Evolutionary conservation across 176 grass and related monocot genomes (phyloP), one percentile per base, ranked within the genome.

Genomic region (Pontederia paniculata): DNA sequence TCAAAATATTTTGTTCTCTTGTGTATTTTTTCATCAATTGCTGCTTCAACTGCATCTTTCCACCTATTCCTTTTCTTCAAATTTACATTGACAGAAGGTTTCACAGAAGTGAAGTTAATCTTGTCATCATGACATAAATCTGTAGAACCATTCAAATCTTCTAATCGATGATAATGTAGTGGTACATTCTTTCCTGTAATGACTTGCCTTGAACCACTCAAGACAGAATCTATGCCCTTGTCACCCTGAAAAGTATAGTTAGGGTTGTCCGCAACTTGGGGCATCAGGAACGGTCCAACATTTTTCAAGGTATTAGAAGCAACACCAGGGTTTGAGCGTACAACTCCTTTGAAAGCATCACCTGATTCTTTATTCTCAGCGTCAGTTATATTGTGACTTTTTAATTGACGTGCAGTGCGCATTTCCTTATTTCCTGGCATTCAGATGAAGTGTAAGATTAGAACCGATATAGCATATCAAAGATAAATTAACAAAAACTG

Each of bases 321-420:
- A 59, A 5, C 10, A 59, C 4, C 6, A 21, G 68, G 18, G 50
- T 28, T 25, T 10, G 20, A 12, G 3, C 17, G 58, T 53, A 3
- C 21, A 69, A 41, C 81, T 73, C 81, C 74, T 45, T 25, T 71
- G 58, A 68, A 28, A 63, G 58, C 56, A 70, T 70, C 67, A 22
- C 57, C 6, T 53, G 65, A 43, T 54, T 43, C 52, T 22, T 11
- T 58, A 12, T 66, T 60, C 25, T 71, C 45, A 48, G 50, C 13
- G 70, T 61, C 69, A 16, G 37, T 37, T 16, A 48, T 57, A n/a
- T 73, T 70, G 12, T 71, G 45, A 31, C 47, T 74, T 77, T 60
- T 71, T 12, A 47, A 63, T 17, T 57, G 73, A 73, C 57, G 25
- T 51, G 54, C 49, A 22, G 20, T 62, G 44, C 46, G 77, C 69